Base-by-base conservation (phyloP, 805 yeast species). In the Teunomyces cretensis region DNA sequence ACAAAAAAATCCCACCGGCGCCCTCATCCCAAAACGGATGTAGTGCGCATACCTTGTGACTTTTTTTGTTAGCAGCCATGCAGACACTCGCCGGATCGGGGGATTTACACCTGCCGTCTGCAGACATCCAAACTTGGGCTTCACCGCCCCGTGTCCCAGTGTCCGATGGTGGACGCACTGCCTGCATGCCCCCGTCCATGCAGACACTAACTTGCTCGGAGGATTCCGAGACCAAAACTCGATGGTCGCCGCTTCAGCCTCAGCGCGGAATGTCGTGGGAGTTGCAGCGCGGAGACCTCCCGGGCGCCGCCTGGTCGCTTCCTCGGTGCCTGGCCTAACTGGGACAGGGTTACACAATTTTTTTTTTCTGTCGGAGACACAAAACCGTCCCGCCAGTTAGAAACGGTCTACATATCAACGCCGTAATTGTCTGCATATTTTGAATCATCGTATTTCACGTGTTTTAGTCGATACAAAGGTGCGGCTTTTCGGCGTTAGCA, bases 11-110 rank as follows among this genome's bases (percentile, higher is more conserved):
- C n/a, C 16, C 19, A 7, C 9, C 28, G 9, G n/a, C 38, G 38
- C 38, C 38, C n/a, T 35, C 22, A 28, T 35, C 38, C 38, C 27
- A 35, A 35, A 19, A 19, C 15, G 28, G 38, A 35, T 22, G 38
- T 2, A 9, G 28, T 26, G 28, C 28, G 28, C 28, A 26, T 11
- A 26, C 28, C 28, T 26, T 5, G 9, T 5, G 9, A 26, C 6
- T 26, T 8, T 19, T 26, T 8, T 26, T 11, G 28, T 11, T 26
- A 26, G 12, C 12, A 26, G 12, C 28, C 28, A 26, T 26, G 28
- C 28, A 26, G 28, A 26, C 28, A 11, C 28, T 11, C 28, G 28
- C 28, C 28, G 3, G 9, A 26, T 5, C 5, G 28, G 28, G 28
- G 6, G 12, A 26, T 26, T 26, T 26, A 11, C 28, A 11, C 5